phyloP scores from a whole-genome alignment of 2,329 filamentous ascomycete genomes.

The Geosmithia flava region DNA sequence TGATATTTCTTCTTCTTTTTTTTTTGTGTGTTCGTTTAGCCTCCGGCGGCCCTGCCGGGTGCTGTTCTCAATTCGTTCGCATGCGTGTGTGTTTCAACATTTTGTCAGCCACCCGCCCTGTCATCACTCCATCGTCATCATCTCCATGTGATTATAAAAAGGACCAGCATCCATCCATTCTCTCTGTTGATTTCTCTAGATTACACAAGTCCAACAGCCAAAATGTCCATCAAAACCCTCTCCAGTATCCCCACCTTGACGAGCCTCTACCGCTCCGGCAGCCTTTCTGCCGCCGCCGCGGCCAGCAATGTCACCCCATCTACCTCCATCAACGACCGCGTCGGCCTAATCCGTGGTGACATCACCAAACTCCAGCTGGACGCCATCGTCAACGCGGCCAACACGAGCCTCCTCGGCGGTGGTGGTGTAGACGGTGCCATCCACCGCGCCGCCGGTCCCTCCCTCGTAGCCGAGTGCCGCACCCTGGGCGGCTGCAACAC shows the following conservation, averaged over 20 bases:
- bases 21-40: no score
- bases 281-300: conserved; percentile 9
- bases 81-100: no score
- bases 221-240: conserved; percentile 26
- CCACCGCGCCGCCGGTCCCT: conserved; percentile 65
- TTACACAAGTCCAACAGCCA: conserved; percentile 4
- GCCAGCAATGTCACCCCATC: conserved; percentile 19
- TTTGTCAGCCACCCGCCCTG: no score
- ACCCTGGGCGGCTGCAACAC: conserved; percentile 60
- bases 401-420: conserved; percentile 64
- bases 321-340: conserved; percentile 52
- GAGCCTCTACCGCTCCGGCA: conserved; percentile 48
- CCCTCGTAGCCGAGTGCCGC: conserved; percentile 59
- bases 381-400: conserved; percentile 90
- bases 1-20: no score
- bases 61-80: no score
- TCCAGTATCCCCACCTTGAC: conserved; percentile 50
- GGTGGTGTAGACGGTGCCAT: conserved; percentile 89
- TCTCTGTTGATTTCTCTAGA: no score
- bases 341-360: conserved; percentile 61
- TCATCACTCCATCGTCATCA: no score
- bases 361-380: conserved; percentile 71
- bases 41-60: no score
- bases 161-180: no score
- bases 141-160: no score